Base-by-base conservation (phyloP, 495 filamentous ascomycete species). In the Tricharina praecox region DNA sequence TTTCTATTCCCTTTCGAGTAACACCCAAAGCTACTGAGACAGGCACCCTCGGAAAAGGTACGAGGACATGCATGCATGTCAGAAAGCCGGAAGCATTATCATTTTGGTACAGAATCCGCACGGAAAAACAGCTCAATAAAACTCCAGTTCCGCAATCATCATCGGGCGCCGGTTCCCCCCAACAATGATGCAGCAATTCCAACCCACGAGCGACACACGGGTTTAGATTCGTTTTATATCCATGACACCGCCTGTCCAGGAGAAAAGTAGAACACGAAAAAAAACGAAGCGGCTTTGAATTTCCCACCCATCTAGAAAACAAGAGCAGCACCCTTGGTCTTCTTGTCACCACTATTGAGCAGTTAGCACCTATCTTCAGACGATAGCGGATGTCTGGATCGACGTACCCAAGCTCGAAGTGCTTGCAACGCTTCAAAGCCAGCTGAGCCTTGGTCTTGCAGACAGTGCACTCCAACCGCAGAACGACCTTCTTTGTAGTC, bases 391-490 rank as follows among this genome's bases (percentile, higher is more conserved):
- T 3, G 1, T 23, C 35, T 21, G 15, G 18, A 23, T 32, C 35
- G 24, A 75, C 84, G 61, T 85, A 93, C 85, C 86, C 88, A 64
- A 96, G 71, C 74, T 96, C 88, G 73, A 96, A 96, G 78, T 96
- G 88, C 80, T 96, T 96, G 85, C 87, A 94, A 63, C 88, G 84
- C 79, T 96, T 96, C 66, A 97, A 73, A 61, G 88, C 75, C 59
- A 96, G 72, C 73, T 96, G 92, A 67, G 85, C 85, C 83, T 96
- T 99, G 61, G 85, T 79, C 80, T 97, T 96, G 82, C 90, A 97
- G 36, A 64, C 55, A 58, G 82, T 87, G 73, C 92, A 97, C 70
- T 99, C 90, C 63, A 99, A 72, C 69, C 92, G 76, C 61, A 99
- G 72, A 66, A 99, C 92, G 59, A 99, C 79, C 82, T 99, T 99